A percentile compares a stretch with the other conserved stretches of the same genome.
Evolutionary conservation across 2,329 filamentous ascomycete genomes (phyloP).

Genomic region (Pseudocercospora macadamiae): DNA sequence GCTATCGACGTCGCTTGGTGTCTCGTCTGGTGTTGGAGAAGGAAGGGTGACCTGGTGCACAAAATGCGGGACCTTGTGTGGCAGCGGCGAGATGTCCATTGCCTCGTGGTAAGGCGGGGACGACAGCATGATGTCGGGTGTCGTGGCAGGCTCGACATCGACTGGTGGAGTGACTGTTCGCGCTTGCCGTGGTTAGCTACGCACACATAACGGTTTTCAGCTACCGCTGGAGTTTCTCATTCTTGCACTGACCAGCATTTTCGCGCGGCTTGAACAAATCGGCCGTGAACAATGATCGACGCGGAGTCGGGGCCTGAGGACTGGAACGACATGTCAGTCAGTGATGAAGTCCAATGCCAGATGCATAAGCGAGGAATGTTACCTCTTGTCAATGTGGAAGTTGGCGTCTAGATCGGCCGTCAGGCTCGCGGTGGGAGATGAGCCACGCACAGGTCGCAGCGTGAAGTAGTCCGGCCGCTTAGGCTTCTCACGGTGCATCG

Average conservation of each 20-base stretch:
- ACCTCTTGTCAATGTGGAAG: slow-evolving; percentile 96
- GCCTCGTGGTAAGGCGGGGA: slow-evolving; percentile 81
- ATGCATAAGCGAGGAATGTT: slow-evolving; percentile 39
- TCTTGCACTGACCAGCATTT: slow-evolving; percentile 36
- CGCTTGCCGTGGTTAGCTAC: slow-evolving; percentile 38
- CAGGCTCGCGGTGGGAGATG: slow-evolving; percentile 87
- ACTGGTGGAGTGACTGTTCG: slow-evolving; percentile 49
- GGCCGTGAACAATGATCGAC: slow-evolving; percentile 80
- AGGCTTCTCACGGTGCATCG: slow-evolving; percentile 72
- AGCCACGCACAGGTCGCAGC: slow-evolving; percentile 73
- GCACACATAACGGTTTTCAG: neutral
- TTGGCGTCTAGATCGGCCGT: slow-evolving; percentile 96
- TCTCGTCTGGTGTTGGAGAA: slow-evolving; percentile 69
- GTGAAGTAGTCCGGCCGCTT: slow-evolving; percentile 77
- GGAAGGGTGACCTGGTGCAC: slow-evolving; percentile 65
- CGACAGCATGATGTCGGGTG: slow-evolving; percentile 73
- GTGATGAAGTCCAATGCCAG: slow-evolving; percentile 27
- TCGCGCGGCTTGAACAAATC: slow-evolving; percentile 62
- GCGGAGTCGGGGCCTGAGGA: slow-evolving; percentile 79
- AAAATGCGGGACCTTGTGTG: slow-evolving; percentile 74
- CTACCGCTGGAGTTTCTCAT: slow-evolving; percentile 16
- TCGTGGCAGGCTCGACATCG: slow-evolving; percentile 72
- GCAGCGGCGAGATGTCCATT: slow-evolving; percentile 93
- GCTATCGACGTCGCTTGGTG: slow-evolving; percentile 47
- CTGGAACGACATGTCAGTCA: slow-evolving; percentile 59